Percentiles rank a stretch among this genome's conserved stretches.
phyloP scores from a whole-genome alignment of 2,329 filamentous ascomycete genomes.

The Pseudogymnoascus sp. region DNA sequence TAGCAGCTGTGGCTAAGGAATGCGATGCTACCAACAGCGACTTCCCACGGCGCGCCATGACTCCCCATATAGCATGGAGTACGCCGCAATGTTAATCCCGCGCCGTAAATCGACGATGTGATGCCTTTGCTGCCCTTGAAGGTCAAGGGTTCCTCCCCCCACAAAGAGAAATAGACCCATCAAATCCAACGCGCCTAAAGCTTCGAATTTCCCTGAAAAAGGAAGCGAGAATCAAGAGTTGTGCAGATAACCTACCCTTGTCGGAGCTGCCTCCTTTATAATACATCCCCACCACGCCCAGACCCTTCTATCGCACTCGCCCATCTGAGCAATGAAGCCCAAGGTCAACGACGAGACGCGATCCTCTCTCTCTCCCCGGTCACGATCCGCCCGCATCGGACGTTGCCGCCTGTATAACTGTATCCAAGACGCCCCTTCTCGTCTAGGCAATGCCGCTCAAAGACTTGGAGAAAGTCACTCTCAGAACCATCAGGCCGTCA shows the following conservation, averaged over 20 bases:
- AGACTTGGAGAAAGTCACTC: not conserved
- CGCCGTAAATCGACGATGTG: not conserved
- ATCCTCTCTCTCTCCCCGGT: not conserved
- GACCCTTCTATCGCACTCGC: not conserved
- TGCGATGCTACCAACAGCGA: not conserved
- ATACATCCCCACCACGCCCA: not conserved
- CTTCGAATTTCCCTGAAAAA: not conserved
- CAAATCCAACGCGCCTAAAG: not conserved
- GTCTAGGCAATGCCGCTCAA: not conserved
- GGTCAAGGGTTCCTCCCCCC: not conserved
- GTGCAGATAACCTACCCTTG: not conserved
- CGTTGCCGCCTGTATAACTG: not conserved
- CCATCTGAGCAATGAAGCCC: not conserved
- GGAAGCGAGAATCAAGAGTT: constrained; percentile 5
- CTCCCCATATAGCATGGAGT: not conserved
- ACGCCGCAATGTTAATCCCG: constrained; percentile 1
- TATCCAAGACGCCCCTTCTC: not conserved
- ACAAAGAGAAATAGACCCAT: not conserved
- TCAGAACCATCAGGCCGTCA: not conserved
- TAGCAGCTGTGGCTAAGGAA: not conserved
- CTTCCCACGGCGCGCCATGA: not conserved
- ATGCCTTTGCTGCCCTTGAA: not conserved
- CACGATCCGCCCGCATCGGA: not conserved
- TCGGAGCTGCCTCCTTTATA: not conserved
- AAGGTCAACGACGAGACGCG: not conserved